Evolutionary conservation across 208 protist species (phyloP).

Genomic region (Trypanosoma vivax): DNA sequence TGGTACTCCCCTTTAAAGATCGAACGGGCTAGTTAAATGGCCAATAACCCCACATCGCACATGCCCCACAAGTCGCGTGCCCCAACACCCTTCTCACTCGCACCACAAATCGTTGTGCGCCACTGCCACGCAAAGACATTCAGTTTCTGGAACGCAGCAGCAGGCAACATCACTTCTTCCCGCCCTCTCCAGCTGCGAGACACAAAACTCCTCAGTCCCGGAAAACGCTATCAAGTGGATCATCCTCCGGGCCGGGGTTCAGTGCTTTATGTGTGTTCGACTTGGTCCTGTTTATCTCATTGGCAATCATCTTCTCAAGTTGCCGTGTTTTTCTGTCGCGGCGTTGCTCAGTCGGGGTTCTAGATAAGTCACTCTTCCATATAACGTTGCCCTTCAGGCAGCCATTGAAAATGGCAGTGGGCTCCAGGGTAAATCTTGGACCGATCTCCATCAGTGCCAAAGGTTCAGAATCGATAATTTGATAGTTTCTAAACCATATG

Average conservation of each 20-base stretch:
- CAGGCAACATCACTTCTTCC: neutral
- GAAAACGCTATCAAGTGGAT: conserved; percentile 74
- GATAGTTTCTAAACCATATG: conserved; percentile 99
- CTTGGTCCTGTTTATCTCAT: conserved; percentile 57
- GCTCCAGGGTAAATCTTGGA: conserved; percentile 94
- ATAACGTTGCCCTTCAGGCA: conserved; percentile 92
- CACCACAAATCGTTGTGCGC: too few species aligned
- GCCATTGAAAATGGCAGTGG: conserved; percentile 92
- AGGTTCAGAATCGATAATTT: conserved; percentile 77
- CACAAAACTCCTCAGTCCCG: conserved; percentile 4
- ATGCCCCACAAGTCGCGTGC: too few species aligned
- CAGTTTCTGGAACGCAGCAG: too few species aligned
- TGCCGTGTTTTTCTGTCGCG: conserved; percentile 64
- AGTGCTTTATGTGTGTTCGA: conserved; percentile 59
- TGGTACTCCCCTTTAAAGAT: too few species aligned
- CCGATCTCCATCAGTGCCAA: conserved; percentile 94
- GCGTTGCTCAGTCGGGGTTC: conserved; percentile 73
- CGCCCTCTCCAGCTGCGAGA: neutral
- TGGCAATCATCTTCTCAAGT: conserved; percentile 60
- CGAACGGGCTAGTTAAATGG: too few species aligned
- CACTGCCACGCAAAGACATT: too few species aligned
- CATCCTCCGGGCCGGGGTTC: conserved; percentile 45
- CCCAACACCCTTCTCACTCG: too few species aligned
- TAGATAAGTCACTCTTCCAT: conserved; percentile 82
- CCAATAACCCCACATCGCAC: too few species aligned